These are phyloP conservation scores for Suillus discolor DNA, from an alignment of 768 basidiomycete genomes.

Conservation along the genomic window DNA sequence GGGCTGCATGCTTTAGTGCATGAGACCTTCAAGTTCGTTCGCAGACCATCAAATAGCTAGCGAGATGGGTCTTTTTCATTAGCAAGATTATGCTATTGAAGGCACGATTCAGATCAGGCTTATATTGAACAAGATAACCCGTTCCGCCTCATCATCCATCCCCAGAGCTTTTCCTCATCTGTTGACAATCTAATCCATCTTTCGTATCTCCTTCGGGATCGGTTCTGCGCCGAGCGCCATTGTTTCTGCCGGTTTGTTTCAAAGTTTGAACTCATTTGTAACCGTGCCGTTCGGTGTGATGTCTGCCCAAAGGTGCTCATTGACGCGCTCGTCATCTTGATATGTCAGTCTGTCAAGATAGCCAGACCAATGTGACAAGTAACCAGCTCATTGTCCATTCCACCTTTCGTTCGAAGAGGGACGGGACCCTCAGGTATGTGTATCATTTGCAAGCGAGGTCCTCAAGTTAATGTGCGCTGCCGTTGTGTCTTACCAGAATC, in stretches of 20 bases:
- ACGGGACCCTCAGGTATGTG: constrained; percentile 47
- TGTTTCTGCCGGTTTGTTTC: background rate
- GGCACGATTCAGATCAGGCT: background rate
- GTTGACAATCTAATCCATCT: background rate
- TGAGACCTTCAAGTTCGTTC: no score
- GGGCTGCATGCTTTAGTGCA: background rate
- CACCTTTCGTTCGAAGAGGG: constrained; percentile 70
- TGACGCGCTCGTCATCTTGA: no score
- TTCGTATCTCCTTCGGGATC: background rate
- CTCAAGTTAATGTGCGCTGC: background rate
- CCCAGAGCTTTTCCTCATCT: background rate
- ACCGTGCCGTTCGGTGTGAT: no score
- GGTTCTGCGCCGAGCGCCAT: background rate
- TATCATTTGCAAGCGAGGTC: constrained; percentile 7
- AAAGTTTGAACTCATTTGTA: background rate
- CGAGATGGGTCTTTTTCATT: background rate
- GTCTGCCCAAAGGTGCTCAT: no score
- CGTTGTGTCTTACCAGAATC: constrained; percentile 24
- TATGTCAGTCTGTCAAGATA: no score
- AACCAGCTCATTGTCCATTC: background rate
- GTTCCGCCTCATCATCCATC: background rate
- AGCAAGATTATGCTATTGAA: background rate
- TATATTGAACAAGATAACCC: background rate
- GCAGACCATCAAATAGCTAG: background rate
- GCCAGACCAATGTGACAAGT: background rate